Evolutionary conservation across 164 flowering plant species (phyloP), one percentile per base, ranked within the genome.

Genomic region (Buxus sempervirens): DNA sequence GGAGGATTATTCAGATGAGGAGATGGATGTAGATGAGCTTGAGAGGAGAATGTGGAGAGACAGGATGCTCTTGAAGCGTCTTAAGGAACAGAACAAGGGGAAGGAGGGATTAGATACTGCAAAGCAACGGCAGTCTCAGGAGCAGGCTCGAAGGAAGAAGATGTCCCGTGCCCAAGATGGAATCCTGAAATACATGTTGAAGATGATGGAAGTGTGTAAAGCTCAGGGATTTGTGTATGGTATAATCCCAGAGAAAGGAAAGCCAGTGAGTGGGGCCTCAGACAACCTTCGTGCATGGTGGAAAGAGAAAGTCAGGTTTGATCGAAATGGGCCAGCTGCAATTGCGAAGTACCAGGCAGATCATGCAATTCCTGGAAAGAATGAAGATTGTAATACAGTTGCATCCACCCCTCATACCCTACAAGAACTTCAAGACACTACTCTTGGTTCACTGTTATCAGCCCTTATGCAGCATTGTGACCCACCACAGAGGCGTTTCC

Each of bases 211-310:
- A 63, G 91, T 89, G 13, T 91, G 97, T 55, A 88, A 91, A 58
- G 97, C 95, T 49, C 97, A 88, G 69, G 97, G 97, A 0, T 91
- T 91, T 56, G 97, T 91, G 8, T 91, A 91, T 75, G 97, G 97
- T 22, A 89, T 91, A 64, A 86, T 91, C 62, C 95, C 95, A 0
- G 97, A 91, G 81, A 91, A 89, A 57, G 97, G 97, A 25, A 91
- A 91, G 62, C 95, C 97, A 0, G 95, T 89, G n/a, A 86, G 90
- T 23, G 97, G 97, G 23, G 89, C 97, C 6, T 91, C 95, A 6
- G 97, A 91, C 64, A 89, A 89, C 64, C 88, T 91, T 4, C 77
- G 97, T 9, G 97, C 82, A 4, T 91, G 97, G 97, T 91, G 97
- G 97, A 91, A 91, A 75, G 97, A 91, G 63, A 88, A 83, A 60